Evolutionary conservation across 2,329 filamentous ascomycete genomes (phyloP), one percentile per base, ranked within the genome.

Genomic region (Chaetomium globosum): DNA sequence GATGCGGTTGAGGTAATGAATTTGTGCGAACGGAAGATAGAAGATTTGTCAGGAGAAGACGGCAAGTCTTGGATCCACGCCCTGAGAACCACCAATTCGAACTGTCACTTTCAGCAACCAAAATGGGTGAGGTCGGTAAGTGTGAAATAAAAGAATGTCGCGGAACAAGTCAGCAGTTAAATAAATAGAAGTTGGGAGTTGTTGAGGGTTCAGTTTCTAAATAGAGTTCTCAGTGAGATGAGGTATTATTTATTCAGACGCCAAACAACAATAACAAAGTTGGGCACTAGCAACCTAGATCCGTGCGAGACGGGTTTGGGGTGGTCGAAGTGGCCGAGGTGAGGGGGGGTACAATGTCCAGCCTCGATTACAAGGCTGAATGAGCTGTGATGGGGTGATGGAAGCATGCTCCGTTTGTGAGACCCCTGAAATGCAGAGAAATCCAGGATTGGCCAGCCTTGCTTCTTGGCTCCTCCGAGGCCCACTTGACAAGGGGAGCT

Each of bases 351-450:
- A 39, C 23, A 36, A n/a, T 7, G 21, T 6, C 16, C 21, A 21
- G 39, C 8, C 30, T 16, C 21, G 28, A 59, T 65, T 59, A 65
- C 55, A 63, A 65, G 64, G 55, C 59, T 65, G 64, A 56, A 13
- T 31, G 52, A 33, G 52, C 52, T 33, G 21, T 49, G 48, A 16
- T 23, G 48, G 21, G 52, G 52, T n/a, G 52, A n/a, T 33, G 28
- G n/a, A 23, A 23, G 28, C 28, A 33, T 30, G 52, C 4, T 6
- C 52, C 7, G 9, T 54, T 13, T 30, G n/a, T 39, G 26, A 13
- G 26, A 51, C 59, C 49, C 51, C 33, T 54, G 48, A 7, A 59
- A 30, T 21, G 12, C 52, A 46, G 53, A 31, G 53, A n/a, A 16
- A 13, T 21, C 21, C 21, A 58, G n/a, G 30, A 64, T 55, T 64